phyloP scores from a whole-genome alignment of 768 basidiomycete genomes.

The Saitozyma sp. region DNA sequence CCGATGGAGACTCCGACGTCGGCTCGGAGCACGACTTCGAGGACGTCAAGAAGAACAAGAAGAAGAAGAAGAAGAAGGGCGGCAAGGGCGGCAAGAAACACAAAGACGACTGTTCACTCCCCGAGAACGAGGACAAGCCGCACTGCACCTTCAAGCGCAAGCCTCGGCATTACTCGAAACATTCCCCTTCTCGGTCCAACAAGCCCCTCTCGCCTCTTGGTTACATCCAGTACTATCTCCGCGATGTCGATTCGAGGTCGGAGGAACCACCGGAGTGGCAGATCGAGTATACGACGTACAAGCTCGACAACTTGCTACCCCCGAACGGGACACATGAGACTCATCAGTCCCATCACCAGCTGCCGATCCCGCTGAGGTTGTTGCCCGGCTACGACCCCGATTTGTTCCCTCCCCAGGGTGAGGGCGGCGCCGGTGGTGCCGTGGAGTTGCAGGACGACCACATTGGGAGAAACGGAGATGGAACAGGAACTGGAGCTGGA shows the following conservation, averaged over 20 bases:
- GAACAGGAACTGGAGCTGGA: slow-evolving; percentile 30
- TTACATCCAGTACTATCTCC: slow-evolving; percentile 77
- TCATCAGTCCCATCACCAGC: slow-evolving; percentile 11
- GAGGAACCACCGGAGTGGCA: slow-evolving; percentile 64
- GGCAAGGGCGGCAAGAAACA: slow-evolving; percentile 24
- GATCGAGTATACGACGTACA: slow-evolving; percentile 76
- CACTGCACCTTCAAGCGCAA: slow-evolving; percentile 47
- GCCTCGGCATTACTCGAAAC: slow-evolving; percentile 61
- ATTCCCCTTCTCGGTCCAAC: slow-evolving; percentile 72
- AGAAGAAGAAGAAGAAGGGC: slow-evolving; percentile 49
- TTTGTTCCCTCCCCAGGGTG: slow-evolving; percentile 1
- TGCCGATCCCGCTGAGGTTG: slow-evolving; percentile 36
- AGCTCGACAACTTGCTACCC: slow-evolving; percentile 55
- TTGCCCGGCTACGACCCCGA: slow-evolving; percentile 40
- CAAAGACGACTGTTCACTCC: slow-evolving; percentile 50
- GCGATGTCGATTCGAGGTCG: slow-evolving; percentile 59
- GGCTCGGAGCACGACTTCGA: slow-evolving; percentile 59
- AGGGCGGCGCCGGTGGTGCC: slow-evolving; percentile 2
- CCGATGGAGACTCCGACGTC: slow-evolving; percentile 8
- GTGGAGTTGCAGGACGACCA: slow-evolving; percentile 9
- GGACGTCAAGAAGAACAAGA: slow-evolving; percentile 53
- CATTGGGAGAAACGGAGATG: too few species aligned
- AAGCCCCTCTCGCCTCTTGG: slow-evolving; percentile 71
- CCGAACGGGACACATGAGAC: slow-evolving; percentile 4
- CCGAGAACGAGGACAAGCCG: slow-evolving; percentile 50